A percentile compares a stretch with the other conserved stretches of the same genome.
Conservation (phyloP, 805 yeast species). For the Nematodospora valgi region DNA sequence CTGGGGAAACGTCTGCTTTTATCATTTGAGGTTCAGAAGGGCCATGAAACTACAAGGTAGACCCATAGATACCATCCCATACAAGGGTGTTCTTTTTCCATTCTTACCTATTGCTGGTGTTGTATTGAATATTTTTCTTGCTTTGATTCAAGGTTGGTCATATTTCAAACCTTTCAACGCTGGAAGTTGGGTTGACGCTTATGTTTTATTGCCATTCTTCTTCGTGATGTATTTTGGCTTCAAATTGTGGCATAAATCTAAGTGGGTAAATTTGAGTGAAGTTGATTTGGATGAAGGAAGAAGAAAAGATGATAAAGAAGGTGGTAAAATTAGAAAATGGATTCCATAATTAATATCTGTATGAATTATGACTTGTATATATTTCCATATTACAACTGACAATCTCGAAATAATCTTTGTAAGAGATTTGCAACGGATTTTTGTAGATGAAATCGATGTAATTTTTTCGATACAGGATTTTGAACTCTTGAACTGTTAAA, state of each 20-base stretch:
- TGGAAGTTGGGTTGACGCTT: conserved; percentile 50
- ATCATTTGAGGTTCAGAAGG: conserved; percentile 54
- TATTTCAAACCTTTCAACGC: conserved; percentile 55
- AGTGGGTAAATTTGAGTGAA: conserved; percentile 39
- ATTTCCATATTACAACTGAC: too few relatives aligned
- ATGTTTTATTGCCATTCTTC: conserved; percentile 60
- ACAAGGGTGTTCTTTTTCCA: conserved; percentile 46
- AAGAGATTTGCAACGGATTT: too few relatives aligned
- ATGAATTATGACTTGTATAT: too few relatives aligned
- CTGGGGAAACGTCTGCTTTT: conserved; percentile 58
- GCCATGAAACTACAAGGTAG: conserved; percentile 40
- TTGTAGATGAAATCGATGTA: too few relatives aligned
- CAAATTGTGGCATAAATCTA: conserved; percentile 36
- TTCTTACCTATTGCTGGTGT: conserved; percentile 48
- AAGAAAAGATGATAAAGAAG: conserved; percentile 39
- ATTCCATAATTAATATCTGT: too few relatives aligned
- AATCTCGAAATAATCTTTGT: too few relatives aligned
- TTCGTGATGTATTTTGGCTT: conserved; percentile 37
- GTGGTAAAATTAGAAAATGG: too few relatives aligned
- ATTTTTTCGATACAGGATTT: too few relatives aligned
- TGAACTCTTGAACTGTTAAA: too few relatives aligned
- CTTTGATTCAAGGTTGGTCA: conserved; percentile 66
- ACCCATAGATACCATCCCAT: conserved; percentile 30
- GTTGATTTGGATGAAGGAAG: conserved; percentile 53
- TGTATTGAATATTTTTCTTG: conserved; percentile 47